Conservation (phyloP, 2,329 filamentous ascomycete species). For the Pseudogymnoascus verrucosus region DNA sequence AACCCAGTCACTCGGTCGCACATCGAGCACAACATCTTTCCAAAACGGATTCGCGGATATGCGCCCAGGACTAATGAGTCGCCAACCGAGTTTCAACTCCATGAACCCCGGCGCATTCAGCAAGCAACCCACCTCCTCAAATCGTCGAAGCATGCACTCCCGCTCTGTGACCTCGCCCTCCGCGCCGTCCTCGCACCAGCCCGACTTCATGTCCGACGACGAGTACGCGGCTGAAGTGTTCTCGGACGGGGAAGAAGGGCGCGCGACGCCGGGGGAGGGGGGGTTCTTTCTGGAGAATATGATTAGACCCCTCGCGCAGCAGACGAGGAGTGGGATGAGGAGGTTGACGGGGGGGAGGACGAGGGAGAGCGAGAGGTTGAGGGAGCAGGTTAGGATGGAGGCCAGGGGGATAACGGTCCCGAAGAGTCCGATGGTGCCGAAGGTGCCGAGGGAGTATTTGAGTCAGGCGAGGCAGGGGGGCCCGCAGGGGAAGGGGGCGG, state of each 20-base stretch:
- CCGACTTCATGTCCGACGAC: slow-evolving; percentile 63
- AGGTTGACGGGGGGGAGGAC: slow-evolving; percentile 50
- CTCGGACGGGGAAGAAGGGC: slow-evolving; percentile 64
- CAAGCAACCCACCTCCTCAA: slow-evolving; percentile 31
- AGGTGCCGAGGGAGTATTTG: slow-evolving; percentile 26
- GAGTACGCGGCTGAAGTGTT: slow-evolving; percentile 66
- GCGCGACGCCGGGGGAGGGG: slow-evolving; percentile 20
- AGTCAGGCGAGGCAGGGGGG: neutral
- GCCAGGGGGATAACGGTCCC: slow-evolving; percentile 25
- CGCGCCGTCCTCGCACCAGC: slow-evolving; percentile 46
- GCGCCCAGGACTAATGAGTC: slow-evolving; percentile 51
- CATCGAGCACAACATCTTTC: slow-evolving; percentile 66
- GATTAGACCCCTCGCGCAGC: slow-evolving; percentile 50
- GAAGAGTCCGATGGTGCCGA: slow-evolving; percentile 26
- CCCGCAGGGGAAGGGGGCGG: neutral
- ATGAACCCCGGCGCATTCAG: slow-evolving; percentile 57
- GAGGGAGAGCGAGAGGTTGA: slow-evolving; percentile 25
- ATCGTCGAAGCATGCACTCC: slow-evolving; percentile 63
- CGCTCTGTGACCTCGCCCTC: slow-evolving; percentile 81
- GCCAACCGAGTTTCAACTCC: slow-evolving; percentile 50
- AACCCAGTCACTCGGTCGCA: slow-evolving; percentile 66
- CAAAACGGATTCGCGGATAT: slow-evolving; percentile 81
- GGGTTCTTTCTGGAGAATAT: slow-evolving; percentile 51
- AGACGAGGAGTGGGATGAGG: slow-evolving; percentile 51
- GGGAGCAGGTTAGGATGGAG: slow-evolving; percentile 24